Conservation (phyloP, 345 rosid genomes). For the Corymbia maculata region DNA sequence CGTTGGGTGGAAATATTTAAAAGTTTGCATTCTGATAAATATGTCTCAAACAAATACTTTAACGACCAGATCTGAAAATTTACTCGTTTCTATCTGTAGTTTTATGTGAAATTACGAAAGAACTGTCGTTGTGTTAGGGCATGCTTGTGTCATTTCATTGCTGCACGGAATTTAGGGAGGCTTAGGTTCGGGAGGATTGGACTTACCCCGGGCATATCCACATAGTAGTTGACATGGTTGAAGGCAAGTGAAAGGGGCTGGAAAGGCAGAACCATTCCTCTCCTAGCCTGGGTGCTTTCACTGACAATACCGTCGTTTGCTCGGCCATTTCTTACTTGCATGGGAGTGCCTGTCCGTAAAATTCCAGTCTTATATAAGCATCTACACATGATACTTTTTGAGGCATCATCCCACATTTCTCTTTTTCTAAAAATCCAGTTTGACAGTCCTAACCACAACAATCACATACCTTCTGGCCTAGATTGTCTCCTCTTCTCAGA, state of each 20-base stretch:
- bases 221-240: conserved; percentile 20
- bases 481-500: background rate
- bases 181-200: background rate
- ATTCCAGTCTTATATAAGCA: background rate
- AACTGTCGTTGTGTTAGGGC: conserved; percentile 27
- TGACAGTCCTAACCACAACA: background rate
- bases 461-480: background rate
- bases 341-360: background rate
- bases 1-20: background rate
- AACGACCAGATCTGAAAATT: background rate
- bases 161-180: background rate
- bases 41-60: background rate
- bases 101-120: conserved; percentile 6
- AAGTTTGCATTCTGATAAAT: background rate
- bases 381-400: background rate
- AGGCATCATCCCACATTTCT: background rate
- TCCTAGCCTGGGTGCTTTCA: background rate
- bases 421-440: background rate
- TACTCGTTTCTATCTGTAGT: background rate
- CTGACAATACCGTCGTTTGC: background rate
- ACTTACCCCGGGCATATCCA: conserved; percentile 24
- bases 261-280: conserved; percentile 41
- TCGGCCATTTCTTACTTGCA: background rate
- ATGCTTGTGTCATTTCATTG: background rate
- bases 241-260: conserved; percentile 27